phyloP scores from a whole-genome alignment of 192 early-diverging fungal genomes.

The Funneliformis geosporum region DNA sequence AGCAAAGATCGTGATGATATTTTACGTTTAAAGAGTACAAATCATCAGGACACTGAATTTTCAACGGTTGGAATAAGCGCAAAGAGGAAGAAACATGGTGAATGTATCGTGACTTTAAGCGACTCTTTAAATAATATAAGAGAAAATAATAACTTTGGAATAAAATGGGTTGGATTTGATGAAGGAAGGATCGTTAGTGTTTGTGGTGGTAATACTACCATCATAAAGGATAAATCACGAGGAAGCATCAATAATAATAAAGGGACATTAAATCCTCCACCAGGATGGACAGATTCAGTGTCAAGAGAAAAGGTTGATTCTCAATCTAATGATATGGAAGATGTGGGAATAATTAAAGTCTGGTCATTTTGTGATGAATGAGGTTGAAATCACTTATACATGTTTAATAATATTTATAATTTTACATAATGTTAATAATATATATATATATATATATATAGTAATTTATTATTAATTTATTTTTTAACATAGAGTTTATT shows the following conservation, averaged over 20 bases:
- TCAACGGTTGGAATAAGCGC: background rate
- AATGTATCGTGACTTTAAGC: slow-evolving; percentile 21
- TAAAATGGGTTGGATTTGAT: slow-evolving; percentile 29
- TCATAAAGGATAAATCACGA: background rate
- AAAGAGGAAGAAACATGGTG: slow-evolving; percentile 17
- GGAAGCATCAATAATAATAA: background rate
- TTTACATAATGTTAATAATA: too few species aligned
- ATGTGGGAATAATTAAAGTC: slow-evolving; percentile 23
- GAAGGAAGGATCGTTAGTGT: slow-evolving; percentile 25
- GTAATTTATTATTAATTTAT: too few species aligned
- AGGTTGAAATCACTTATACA: background rate
- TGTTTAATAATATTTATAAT: too few species aligned
- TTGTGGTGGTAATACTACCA: background rate
- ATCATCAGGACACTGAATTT: background rate
- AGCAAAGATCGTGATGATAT: too few species aligned
- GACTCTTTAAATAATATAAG: background rate
- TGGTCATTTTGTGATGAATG: slow-evolving; percentile 31
- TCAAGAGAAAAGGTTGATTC: background rate
- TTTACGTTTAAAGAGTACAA: too few species aligned
- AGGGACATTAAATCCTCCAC: background rate
- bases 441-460: too few species aligned
- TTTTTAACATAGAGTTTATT: too few species aligned
- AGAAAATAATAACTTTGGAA: background rate
- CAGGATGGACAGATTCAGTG: slow-evolving; percentile 3
- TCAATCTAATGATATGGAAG: background rate